phyloP scores from a whole-genome alignment of 2,329 filamentous ascomycete species.

The Lachnellula subtilissima region DNA sequence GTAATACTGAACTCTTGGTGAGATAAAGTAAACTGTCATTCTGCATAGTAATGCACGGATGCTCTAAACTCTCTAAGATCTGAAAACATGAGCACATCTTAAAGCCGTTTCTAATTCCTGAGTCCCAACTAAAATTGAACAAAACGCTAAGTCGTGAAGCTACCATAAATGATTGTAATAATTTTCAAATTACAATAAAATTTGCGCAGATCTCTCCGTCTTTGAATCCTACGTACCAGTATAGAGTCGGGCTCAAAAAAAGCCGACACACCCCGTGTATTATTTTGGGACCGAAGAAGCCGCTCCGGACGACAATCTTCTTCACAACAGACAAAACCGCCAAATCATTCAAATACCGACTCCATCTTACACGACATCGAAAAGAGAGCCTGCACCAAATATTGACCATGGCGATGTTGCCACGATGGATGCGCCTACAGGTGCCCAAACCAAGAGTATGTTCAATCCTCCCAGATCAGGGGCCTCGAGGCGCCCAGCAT shows the following conservation, averaged over 20 bases:
- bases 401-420: slow-evolving; percentile 24
- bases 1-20: slow-evolving; percentile 8
- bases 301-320: not conserved
- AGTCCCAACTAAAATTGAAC: too few species aligned
- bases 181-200: not conserved
- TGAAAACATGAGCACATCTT: too few species aligned
- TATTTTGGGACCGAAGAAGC: slow-evolving; percentile 1
- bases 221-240: not conserved
- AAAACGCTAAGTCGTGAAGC: too few species aligned
- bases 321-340: not conserved
- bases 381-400: not conserved
- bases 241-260: not conserved
- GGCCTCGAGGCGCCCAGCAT: not conserved
- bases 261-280: not conserved
- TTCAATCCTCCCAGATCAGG: not conserved
- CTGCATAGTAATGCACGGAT: too few species aligned
- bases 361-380: not conserved
- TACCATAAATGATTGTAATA: too few species aligned
- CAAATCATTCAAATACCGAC: not conserved
- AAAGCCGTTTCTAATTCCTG: too few species aligned
- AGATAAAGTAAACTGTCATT: too few species aligned
- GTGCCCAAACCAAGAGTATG: slow-evolving; percentile 30
- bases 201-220: not conserved
- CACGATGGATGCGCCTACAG: slow-evolving; percentile 27
- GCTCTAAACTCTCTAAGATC: too few species aligned